Percentiles rank a stretch among this genome's conserved stretches.
Conservation (phyloP, 2,329 filamentous ascomycete genomes). For the Chalaropsis thielavioides region DNA sequence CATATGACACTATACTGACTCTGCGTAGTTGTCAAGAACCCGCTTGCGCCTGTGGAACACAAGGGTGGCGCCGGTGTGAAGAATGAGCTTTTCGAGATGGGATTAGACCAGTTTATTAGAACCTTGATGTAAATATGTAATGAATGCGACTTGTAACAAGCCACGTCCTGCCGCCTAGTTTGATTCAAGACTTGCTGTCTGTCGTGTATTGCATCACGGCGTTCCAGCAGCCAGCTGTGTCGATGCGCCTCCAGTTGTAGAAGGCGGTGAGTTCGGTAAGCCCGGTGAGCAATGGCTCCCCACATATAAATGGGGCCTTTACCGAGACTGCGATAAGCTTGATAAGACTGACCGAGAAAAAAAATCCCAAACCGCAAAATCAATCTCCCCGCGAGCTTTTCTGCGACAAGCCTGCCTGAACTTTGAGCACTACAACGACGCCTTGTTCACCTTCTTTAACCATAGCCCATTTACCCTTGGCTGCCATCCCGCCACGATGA, state of each 20-base stretch:
- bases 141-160: not conserved
- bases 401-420: constrained; percentile 7
- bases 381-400: constrained; percentile 13
- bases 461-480: not conserved
- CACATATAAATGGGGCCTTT: not conserved
- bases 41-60: constrained; percentile 53
- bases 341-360: constrained; percentile 15
- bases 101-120: constrained; percentile 63
- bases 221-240: too few relatives aligned
- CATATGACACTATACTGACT: not conserved
- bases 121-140: constrained; percentile 39
- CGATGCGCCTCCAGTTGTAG: not conserved
- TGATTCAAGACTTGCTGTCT: too few relatives aligned
- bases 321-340: constrained; percentile 14
- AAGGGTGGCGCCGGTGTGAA: constrained; percentile 53
- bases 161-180: not conserved
- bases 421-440: not conserved
- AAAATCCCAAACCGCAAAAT: constrained; percentile 12
- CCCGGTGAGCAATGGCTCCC: constrained; percentile 1
- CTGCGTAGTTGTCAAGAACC: constrained; percentile 51
- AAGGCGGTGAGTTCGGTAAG: not conserved
- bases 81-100: constrained; percentile 57
- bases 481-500: constrained; percentile 40
- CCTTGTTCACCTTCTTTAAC: not conserved
- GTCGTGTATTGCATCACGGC: too few relatives aligned